Evolutionary conservation across 371 early-diverging fungal species (phyloP).

Genomic region (Blastocladiella emersonii): DNA sequence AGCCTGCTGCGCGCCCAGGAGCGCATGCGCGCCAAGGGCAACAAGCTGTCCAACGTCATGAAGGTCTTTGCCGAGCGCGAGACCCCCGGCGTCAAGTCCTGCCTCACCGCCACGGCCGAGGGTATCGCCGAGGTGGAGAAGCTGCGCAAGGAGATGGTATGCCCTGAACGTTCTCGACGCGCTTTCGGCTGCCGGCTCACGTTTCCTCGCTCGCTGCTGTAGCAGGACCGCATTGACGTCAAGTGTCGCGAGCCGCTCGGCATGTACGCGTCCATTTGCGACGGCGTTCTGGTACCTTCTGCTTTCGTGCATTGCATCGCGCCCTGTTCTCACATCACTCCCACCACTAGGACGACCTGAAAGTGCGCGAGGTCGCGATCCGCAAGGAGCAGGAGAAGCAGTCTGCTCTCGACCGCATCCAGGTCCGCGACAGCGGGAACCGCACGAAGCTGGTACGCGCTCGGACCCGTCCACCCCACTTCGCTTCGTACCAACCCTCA

Average conservation of each 20-base stretch:
- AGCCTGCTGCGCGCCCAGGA: not conserved
- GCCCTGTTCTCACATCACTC: not conserved
- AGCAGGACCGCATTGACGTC: slow-evolving; percentile 2
- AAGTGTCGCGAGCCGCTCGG: slow-evolving; percentile 3
- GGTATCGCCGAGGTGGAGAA: not conserved
- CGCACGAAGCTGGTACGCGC: slow-evolving; percentile 3
- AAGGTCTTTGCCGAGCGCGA: slow-evolving; percentile 3
- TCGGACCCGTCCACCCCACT: no score
- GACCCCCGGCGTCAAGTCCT: not conserved
- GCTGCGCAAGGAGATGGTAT: slow-evolving; percentile 1
- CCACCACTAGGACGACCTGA: not conserved
- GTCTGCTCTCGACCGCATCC: not conserved
- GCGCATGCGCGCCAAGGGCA: not conserved
- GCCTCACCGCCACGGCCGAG: not conserved
- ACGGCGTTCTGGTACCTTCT: not conserved
- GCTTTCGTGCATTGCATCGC: not conserved
- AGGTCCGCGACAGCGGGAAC: not conserved
- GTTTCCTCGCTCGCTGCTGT: not conserved
- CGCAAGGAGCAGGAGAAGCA: slow-evolving; percentile 5
- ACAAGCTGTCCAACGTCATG: not conserved
- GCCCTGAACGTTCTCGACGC: no score
- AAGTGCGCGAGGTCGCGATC: slow-evolving; percentile 4
- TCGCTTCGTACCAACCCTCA: not conserved
- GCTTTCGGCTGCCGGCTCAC: no score
- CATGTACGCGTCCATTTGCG: slow-evolving; percentile 2